Conservation (phyloP, 164 flowering plant genomes). For the Echeveria elegans region DNA sequence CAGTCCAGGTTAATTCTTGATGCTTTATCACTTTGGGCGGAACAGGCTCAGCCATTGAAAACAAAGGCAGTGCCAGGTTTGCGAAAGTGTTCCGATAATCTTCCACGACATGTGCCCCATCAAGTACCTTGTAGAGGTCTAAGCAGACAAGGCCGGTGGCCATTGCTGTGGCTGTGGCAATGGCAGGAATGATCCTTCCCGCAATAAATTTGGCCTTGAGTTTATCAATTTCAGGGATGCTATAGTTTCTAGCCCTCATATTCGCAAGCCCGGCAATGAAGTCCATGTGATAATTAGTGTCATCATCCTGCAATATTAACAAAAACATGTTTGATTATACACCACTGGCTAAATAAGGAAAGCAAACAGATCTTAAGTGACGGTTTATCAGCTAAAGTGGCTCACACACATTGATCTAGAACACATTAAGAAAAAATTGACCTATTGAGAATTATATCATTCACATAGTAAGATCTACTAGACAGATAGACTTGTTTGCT, state of each 20-base stretch:
- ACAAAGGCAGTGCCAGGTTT: constrained; percentile 72
- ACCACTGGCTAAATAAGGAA: neutral
- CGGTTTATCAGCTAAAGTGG: too few species aligned
- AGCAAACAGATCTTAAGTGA: neutral
- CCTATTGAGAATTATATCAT: neutral
- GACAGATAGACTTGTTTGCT: neutral
- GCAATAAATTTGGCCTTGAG: constrained; percentile 87
- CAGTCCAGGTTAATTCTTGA: constrained; percentile 72
- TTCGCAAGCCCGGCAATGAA: constrained; percentile 78
- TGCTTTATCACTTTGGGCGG: constrained; percentile 83
- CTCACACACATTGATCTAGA: neutral
- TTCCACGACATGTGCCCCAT: constrained; percentile 63
- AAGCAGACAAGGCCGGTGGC: constrained; percentile 92
- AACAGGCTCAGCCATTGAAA: constrained; percentile 84
- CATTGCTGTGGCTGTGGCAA: constrained; percentile 86
- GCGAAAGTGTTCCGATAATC: constrained; percentile 83
- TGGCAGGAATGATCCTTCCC: constrained; percentile 85
- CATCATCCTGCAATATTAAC: constrained; percentile 61
- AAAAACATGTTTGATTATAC: neutral
- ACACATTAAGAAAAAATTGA: constrained; percentile 28
- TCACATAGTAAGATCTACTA: neutral
- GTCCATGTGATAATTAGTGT: constrained; percentile 82
- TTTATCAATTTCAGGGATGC: constrained; percentile 86
- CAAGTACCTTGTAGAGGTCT: constrained; percentile 74
- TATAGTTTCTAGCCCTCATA: constrained; percentile 85